Base-by-base conservation (phyloP, 116 monocot species). In the Cymodocea nodosa region DNA sequence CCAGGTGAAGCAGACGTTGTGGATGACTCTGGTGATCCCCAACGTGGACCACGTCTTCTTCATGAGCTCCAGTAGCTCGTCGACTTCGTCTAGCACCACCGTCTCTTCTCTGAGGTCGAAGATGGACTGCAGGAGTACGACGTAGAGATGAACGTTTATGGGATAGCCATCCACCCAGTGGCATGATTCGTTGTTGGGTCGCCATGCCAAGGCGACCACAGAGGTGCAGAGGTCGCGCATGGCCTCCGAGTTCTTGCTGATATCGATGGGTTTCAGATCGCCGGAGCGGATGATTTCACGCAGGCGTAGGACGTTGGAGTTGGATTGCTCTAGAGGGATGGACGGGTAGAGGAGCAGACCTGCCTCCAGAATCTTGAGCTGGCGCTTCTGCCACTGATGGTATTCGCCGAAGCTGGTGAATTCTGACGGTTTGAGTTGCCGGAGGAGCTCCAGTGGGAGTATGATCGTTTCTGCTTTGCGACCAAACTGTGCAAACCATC, bases 161-260 rank as follows among this genome's bases (percentile, higher is more conserved):
- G 97, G 88, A 75, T 78, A 88, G 5, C 97, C 97, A 50, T 91
- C 91, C 56, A 81, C 81, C 97, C 97, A 97, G 54, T 85, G 91
- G 62, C 91, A 88, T 0, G 25, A 19, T 2, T 80, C 83, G 18
- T 25, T 63, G 35, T 69, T 50, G 71, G 35, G 70, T 6, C 81
- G 73, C 83, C 87, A 91, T 0, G 88, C 87, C 14, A 90, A 25
- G 48, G 75, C 30, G 61, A 75, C n/a, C 9, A 82, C 88, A 44
- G 67, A 62, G 67, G 63, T 68, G 80, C 78, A 78, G 30, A 97
- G 87, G 39, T 19, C 35, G 52, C 79, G 75, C 82, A 84, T 84
- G 36, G 75, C 17, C 0, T 89, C 89, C 6, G 87, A 85, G 77
- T 80, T 87, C 69, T 88, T 97, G 81, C 67, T 62, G 23, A 76